phyloP scores from a whole-genome alignment of 2,329 filamentous ascomycete species.

The Colletotrichum shisoi region DNA sequence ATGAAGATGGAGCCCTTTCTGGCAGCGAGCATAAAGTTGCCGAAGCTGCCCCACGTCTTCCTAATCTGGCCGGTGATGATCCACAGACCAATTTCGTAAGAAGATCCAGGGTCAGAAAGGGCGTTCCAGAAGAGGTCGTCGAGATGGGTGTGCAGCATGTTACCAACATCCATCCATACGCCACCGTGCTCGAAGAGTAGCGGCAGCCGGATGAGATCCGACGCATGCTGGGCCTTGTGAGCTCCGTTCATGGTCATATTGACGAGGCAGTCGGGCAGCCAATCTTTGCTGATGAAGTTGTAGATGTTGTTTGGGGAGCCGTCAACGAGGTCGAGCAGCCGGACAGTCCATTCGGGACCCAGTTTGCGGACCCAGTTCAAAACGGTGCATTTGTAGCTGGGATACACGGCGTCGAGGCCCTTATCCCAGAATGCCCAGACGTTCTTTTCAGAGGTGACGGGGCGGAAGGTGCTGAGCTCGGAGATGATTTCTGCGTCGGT shows the following conservation, averaged over 20 bases:
- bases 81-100: not conserved
- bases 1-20: not conserved
- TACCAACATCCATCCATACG: constrained; percentile 52
- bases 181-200: constrained; percentile 48
- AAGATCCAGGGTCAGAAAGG: constrained; percentile 39
- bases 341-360: not conserved
- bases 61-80: not conserved
- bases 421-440: not conserved
- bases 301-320: not conserved
- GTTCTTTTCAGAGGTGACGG: not conserved
- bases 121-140: constrained; percentile 49
- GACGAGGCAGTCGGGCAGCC: not conserved
- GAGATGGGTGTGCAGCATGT: constrained; percentile 46
- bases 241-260: not conserved
- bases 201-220: constrained; percentile 54
- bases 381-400: not conserved
- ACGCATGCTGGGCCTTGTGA: constrained; percentile 50
- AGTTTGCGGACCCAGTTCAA: not conserved
- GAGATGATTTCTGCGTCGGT: not conserved
- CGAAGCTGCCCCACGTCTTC: not conserved
- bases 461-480: not conserved
- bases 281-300: not conserved
- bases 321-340: not conserved
- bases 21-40: not conserved
- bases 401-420: not conserved